Conservation (phyloP, 768 basidiomycete genomes). For the Mycena vitilis region DNA sequence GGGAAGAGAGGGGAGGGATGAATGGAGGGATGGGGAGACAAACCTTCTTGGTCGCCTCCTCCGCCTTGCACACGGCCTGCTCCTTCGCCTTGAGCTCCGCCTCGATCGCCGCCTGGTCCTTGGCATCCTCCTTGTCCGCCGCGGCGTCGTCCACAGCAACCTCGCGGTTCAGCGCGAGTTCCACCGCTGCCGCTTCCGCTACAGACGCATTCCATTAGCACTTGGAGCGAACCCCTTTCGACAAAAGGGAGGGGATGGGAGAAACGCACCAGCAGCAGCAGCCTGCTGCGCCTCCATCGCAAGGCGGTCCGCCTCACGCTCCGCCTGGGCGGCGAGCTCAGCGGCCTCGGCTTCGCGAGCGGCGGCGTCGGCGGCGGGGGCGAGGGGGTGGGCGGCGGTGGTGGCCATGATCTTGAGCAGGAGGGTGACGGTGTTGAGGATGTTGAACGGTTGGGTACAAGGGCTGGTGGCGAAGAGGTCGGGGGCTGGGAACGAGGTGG, state of each 20-base stretch:
- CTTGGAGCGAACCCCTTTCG: too few relatives aligned
- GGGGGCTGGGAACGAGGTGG: too few relatives aligned
- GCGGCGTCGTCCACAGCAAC: background rate
- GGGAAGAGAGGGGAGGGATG: background rate
- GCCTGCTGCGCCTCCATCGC: constrained; percentile 12
- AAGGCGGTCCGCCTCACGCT: background rate
- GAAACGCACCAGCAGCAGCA: constrained; percentile 6
- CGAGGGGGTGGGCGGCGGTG: background rate
- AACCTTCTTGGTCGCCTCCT: constrained; percentile 25
- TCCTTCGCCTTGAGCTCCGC: constrained; percentile 31
- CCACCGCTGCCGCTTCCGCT: constrained; percentile 3
- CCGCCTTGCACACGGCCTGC: constrained; percentile 14
- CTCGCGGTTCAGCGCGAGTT: background rate
- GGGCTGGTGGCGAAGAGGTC: too few relatives aligned
- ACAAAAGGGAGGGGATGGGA: background rate
- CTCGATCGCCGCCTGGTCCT: constrained; percentile 23
- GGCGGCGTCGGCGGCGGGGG: constrained; percentile 1
- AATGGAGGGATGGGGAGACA: background rate
- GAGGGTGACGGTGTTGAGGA: too few relatives aligned
- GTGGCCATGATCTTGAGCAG: background rate
- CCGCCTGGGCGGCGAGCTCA: background rate
- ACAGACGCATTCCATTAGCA: background rate
- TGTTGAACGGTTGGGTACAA: too few relatives aligned
- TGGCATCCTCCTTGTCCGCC: constrained; percentile 12
- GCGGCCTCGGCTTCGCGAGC: constrained; percentile 1